These are phyloP conservation scores for Chenopodium quinoa DNA, from an alignment of 148 eudicot genomes.

Conservation along the genomic window DNA sequence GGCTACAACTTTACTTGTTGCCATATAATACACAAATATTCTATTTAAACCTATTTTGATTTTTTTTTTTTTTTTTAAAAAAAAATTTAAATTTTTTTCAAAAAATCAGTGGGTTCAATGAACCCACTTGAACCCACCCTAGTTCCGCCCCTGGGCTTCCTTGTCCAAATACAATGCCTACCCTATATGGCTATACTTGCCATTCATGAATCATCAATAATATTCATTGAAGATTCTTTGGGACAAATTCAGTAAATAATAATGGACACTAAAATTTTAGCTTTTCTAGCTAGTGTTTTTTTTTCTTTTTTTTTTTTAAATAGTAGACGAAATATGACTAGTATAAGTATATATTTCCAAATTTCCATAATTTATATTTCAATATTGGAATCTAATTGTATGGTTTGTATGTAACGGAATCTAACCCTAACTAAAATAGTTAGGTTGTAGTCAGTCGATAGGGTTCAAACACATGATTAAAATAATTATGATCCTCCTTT, in stretches of 20 bases:
- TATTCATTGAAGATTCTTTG: not conserved
- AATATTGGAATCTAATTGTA: not conserved
- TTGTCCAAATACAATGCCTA: not conserved
- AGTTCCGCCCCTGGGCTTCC: no score
- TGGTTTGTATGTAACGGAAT: constrained; percentile 23
- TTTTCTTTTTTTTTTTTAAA: no score
- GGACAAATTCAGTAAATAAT: not conserved
- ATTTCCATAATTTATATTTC: not conserved
- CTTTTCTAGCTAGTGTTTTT: not conserved
- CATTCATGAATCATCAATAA: not conserved
- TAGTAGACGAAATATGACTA: no score
- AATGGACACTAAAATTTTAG: not conserved
- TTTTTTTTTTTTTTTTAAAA: no score
- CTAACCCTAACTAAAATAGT: constrained; percentile 13
- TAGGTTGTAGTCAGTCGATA: constrained; percentile 10
- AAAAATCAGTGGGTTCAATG: no score
- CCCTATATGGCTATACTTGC: not conserved
- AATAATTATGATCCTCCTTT: constrained; percentile 6
- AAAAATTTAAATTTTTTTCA: no score
- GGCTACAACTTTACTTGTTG: no score
- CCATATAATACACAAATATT: no score
- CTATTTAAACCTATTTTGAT: no score
- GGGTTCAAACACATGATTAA: not conserved
- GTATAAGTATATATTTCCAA: no score
- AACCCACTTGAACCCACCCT: no score